Evolutionary conservation across 495 filamentous ascomycete species (phyloP).

Genomic region (Thermothielavioides terrestris): DNA sequence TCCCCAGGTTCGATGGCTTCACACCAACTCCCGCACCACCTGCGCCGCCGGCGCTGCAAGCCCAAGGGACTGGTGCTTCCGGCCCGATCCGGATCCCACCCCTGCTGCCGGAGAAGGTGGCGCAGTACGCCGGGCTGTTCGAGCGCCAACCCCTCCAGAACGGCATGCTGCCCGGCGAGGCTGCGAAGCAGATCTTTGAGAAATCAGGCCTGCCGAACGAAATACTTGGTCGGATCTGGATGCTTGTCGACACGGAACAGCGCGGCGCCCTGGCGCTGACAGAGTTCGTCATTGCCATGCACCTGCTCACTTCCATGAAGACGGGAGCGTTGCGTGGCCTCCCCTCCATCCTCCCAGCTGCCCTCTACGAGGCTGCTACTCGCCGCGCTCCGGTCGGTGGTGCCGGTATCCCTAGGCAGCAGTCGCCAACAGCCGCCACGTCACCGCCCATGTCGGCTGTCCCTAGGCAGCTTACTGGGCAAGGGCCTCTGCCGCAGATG

Average conservation of each 20-base stretch:
- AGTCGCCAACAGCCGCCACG: slow-evolving; percentile 29
- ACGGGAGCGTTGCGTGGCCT: slow-evolving; percentile 68
- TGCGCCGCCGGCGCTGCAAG: slow-evolving; percentile 46
- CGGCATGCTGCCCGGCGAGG: slow-evolving; percentile 80
- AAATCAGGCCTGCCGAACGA: slow-evolving; percentile 85
- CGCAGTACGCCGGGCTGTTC: slow-evolving; percentile 77
- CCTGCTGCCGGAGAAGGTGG: slow-evolving; percentile 77
- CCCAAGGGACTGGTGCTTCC: slow-evolving; percentile 55
- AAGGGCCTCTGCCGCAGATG: slow-evolving; percentile 28
- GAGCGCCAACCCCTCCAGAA: slow-evolving; percentile 74
- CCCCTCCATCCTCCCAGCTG: slow-evolving; percentile 73
- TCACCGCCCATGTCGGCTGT: slow-evolving; percentile 34
- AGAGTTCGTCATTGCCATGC: slow-evolving; percentile 98
- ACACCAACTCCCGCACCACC: slow-evolving; percentile 33
- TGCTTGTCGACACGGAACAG: slow-evolving; percentile 84
- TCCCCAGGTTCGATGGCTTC: slow-evolving; percentile 84
- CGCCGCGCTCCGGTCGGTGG: slow-evolving; percentile 58
- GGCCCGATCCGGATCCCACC: slow-evolving; percentile 81
- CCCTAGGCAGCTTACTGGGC: slow-evolving; percentile 40
- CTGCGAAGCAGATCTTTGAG: slow-evolving; percentile 90
- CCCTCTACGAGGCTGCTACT: slow-evolving; percentile 85
- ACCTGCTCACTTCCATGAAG: slow-evolving; percentile 85
- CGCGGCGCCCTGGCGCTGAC: slow-evolving; percentile 79
- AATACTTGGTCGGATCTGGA: slow-evolving; percentile 87
- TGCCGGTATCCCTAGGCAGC: slow-evolving; percentile 22